Conservation (phyloP, 805 yeast species). For the Yarrowia porcina region DNA sequence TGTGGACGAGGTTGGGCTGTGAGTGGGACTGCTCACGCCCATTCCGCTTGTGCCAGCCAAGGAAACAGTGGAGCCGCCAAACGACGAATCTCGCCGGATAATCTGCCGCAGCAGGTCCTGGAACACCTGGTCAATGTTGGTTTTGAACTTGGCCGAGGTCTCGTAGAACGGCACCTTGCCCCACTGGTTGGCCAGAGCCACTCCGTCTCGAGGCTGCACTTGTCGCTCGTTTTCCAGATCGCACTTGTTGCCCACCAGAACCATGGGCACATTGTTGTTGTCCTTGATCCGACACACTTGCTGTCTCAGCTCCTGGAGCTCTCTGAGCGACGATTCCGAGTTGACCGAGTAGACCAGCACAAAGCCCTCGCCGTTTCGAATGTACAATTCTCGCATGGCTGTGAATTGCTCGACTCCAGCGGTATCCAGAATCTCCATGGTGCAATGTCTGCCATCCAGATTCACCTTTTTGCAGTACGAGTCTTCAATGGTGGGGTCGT, state of each 20-base stretch:
- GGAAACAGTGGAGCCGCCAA: constrained; percentile 21
- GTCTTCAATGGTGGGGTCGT: constrained; percentile 97
- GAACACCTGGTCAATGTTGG: constrained; percentile 88
- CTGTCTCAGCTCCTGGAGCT: constrained; percentile 71
- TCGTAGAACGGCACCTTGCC: constrained; percentile 89
- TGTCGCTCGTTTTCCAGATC: constrained; percentile 74
- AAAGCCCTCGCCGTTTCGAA: constrained; percentile 85
- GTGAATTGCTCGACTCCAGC: constrained; percentile 95
- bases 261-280: constrained; percentile 73
- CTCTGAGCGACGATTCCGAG: constrained; percentile 70
- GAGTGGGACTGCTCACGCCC: constrained; percentile 7
- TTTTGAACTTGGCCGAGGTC: constrained; percentile 85
- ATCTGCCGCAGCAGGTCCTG: constrained; percentile 86
- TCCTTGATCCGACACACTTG: constrained; percentile 85
- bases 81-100: constrained; percentile 59
- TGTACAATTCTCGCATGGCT: constrained; percentile 76
- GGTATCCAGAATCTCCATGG: constrained; percentile 83
- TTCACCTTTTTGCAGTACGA: constrained; percentile 86
- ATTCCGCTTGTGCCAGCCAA: constrained; percentile 22
- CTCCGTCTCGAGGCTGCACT: constrained; percentile 78
- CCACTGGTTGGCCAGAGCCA: constrained; percentile 78
- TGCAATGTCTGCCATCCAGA: constrained; percentile 83
- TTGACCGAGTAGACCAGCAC: constrained; percentile 82
- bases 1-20: constrained; percentile 3
- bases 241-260: constrained; percentile 85